Evolutionary conservation across 2,329 filamentous ascomycete genomes (phyloP).

Genomic region (Monosporascus sp.): DNA sequence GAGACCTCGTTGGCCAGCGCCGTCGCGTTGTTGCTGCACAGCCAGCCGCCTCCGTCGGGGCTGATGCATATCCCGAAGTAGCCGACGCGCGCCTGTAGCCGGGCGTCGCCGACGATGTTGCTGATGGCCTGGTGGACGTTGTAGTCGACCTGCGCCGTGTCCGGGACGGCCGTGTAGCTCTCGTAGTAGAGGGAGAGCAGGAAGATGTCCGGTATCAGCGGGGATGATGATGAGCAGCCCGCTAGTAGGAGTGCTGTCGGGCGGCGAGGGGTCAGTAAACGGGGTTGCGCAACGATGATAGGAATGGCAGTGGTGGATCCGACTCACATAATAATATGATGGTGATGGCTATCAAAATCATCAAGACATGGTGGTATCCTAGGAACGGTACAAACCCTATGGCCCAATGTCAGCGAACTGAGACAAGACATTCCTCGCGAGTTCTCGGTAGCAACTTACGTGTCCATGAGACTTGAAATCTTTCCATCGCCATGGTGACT

Average conservation of each 20-base stretch:
- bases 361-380: constrained; percentile 80
- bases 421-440: neutral
- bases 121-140: constrained; percentile 78
- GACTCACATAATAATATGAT: constrained; percentile 91
- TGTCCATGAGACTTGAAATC: constrained; percentile 27
- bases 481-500: constrained; percentile 15
- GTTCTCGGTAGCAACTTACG: constrained; percentile 17
- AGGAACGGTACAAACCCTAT: constrained; percentile 63
- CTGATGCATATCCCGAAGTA: constrained; percentile 98
- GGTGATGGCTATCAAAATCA: constrained; percentile 90
- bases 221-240: constrained; percentile 94
- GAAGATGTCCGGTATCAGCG: constrained; percentile 92
- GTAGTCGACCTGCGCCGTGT: constrained; percentile 85
- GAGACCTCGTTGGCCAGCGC: constrained; percentile 83
- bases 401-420: neutral
- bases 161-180: constrained; percentile 73
- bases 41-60: constrained; percentile 81
- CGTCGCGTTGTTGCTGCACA: constrained; percentile 97
- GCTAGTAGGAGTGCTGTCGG: constrained; percentile 76
- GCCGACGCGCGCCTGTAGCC: constrained; percentile 84
- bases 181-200: constrained; percentile 97
- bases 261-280: no score
- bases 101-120: constrained; percentile 81
- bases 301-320: constrained; percentile 1
- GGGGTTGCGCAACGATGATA: neutral